phyloP scores from a whole-genome alignment of 176 grass and related monocot species.

The Leersia perrieri region DNA sequence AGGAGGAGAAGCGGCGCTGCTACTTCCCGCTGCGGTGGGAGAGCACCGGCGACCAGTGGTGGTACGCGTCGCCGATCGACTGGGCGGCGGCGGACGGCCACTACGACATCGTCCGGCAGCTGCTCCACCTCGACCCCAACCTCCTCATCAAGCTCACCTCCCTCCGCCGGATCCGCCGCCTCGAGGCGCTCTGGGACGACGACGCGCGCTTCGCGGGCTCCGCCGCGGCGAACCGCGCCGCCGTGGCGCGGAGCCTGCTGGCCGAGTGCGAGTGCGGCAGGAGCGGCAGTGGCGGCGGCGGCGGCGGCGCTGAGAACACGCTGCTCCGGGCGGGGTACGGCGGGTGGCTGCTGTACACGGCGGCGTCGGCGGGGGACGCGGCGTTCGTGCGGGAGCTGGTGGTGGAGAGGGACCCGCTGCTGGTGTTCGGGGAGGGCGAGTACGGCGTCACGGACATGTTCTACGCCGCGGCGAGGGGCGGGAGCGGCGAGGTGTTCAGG shows the following conservation, averaged over 20 bases:
- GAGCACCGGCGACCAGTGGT: constrained; percentile 98
- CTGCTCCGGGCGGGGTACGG: constrained; percentile 85
- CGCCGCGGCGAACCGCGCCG: constrained; percentile 53
- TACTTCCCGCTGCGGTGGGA: constrained; percentile 98
- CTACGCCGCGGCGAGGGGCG: constrained; percentile 73
- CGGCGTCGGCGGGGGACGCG: constrained; percentile 67
- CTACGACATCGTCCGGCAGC: constrained; percentile 85
- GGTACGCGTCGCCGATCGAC: constrained; percentile 95
- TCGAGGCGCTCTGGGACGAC: constrained; percentile 92
- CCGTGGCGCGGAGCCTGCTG: constrained; percentile 55
- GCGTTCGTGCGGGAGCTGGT: constrained; percentile 75
- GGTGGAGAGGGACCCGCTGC: constrained; percentile 62
- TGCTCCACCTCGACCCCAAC: constrained; percentile 86
- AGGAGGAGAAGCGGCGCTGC: constrained; percentile 51
- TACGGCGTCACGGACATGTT: constrained; percentile 94
- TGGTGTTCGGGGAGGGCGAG: constrained; percentile 94
- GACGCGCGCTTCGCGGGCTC: constrained; percentile 56
- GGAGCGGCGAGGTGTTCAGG: constrained; percentile 52
- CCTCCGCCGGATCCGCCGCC: constrained; percentile 80
- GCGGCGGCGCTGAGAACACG: constrained; percentile 54
- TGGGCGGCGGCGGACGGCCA: constrained; percentile 88
- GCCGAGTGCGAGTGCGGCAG: constrained; percentile 74
- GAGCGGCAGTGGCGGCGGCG: no score
- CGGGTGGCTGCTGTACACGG: constrained; percentile 92
- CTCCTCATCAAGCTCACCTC: constrained; percentile 99